Base-by-base conservation (phyloP, 2,329 filamentous ascomycete genomes). In the Xylariaceae sp. region DNA sequence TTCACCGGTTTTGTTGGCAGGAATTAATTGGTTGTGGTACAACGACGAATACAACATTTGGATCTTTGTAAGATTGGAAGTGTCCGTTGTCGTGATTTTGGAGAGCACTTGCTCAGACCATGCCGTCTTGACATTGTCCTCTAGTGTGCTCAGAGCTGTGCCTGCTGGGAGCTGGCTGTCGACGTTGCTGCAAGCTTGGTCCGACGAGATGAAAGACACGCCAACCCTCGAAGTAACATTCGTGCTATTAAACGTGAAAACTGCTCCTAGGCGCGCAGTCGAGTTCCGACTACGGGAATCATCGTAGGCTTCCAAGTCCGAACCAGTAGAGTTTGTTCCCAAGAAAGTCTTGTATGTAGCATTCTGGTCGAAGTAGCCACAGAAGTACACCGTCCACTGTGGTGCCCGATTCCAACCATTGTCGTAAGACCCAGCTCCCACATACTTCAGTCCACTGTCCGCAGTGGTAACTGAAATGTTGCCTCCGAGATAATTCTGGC, bases 1-100 rank as follows among this genome's bases (percentile, higher is more conserved):
- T 59, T 88, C 85, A 0, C 82, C 83, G 0, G 83, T 86, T 50
- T 82, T 79, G 58, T 88, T 85, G 1, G 82, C 83, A 0, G 84
- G 83, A 27, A 86, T 75, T 10, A 87, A 63, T 47, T 81, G 77
- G 77, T 85, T 84, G 54, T 84, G 83, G 57, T 87, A 88, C 25
- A 88, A 60, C 0, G 80, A 82, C 0, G 79, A 79, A 64, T 88
- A 88, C 2, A 88, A 68, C 22, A 86, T 67, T 40, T 74, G 67
- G 6, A 85, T 66, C 37, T 78, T 82, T 0, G 71, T 74, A 12
- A 63, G 58, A 55, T 84, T 73, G 5, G 58, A 61, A 6, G 71
- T 76, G 39, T 78, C 77, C 0, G 74, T 76, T 0, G 82, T 82
- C 0, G 77, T 78, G 23, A 88, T 70, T 55, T 83, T 86, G 48